Evolutionary conservation across 202 grass and related monocot species (phyloP), one percentile per base, ranked within the genome.

Genomic region (Brachypodium distachyon): DNA sequence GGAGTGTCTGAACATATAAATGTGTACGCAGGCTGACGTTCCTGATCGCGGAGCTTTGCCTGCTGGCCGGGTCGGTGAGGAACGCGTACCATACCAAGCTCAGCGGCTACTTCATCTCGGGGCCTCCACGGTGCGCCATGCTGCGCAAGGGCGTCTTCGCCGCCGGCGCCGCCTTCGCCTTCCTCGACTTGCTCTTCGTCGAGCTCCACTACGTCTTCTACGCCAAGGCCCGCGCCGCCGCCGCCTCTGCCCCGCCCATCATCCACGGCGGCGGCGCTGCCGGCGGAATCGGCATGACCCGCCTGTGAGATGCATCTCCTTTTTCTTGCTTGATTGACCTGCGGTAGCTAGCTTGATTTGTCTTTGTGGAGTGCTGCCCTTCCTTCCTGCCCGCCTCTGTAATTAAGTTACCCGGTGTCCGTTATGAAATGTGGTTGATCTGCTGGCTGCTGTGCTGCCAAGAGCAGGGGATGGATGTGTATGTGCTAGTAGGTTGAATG

Each of bases 71-170:
- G 5, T 97, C 94, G 34, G 94, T 89, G 18, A 78, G 81, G 75
- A 97, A 97, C 66, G 86, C 94, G 10, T 86, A 87, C 75, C 94
- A 97, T 80, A 97, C 94, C 52, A 90, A 88, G 73, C 89, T 89
- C 81, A 23, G 11, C 22, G 9, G 40, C 7, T n/a, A 73, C 25
- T 57, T 65, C 47, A 3, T 41, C 7, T 6, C 28, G 29, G 31
- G 6, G 6, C 79, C 75, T 14, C 70, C 43, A 0, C 47, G 12
- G 4, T 97, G 94, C 77, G 66, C 78, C 6, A 87, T 75, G 61
- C 78, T 97, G 21, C 81, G 91, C 54, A 97, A 89, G 82, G 94
- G 94, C 12, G 91, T 97, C 44, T 97, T 97, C 70, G 88, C 70
- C 52, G 90, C 90, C 64, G 94, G 81, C 11, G 94, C 94, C 55